Percentiles rank a stretch among this genome's conserved stretches.
These are phyloP conservation scores for Gautieria morchelliformis DNA, from an alignment of 768 basidiomycete species.

Conservation along the genomic window DNA sequence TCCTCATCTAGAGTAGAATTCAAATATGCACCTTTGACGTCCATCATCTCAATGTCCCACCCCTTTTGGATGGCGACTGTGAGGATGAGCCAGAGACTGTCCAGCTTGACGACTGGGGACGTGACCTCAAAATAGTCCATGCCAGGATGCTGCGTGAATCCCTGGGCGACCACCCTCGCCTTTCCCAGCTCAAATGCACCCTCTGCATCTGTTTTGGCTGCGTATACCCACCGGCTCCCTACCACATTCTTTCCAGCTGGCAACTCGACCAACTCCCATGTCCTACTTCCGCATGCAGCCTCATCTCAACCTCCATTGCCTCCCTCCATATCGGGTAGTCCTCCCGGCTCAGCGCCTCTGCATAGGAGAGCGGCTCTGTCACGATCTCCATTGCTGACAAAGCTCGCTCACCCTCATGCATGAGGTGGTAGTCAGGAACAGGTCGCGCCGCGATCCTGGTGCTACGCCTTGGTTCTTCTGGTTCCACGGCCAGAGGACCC, in stretches of 20 bases:
- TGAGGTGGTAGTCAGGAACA: no score
- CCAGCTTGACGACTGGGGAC: constrained; percentile 31
- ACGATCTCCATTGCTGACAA: neutral
- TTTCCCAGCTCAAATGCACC: constrained; percentile 16
- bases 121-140: constrained; percentile 26
- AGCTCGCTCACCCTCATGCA: neutral
- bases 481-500: no score
- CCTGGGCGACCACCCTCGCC: constrained; percentile 19
- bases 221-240: constrained; percentile 20
- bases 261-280: constrained; percentile 15
- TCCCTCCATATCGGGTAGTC: constrained; percentile 15
- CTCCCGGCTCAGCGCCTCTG: constrained; percentile 6
- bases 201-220: constrained; percentile 14
- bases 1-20: constrained; percentile 21
- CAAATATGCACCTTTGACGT: constrained; percentile 22
- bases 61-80: constrained; percentile 16
- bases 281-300: constrained; percentile 14
- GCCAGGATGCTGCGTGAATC: constrained; percentile 12
- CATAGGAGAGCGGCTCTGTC: constrained; percentile 6
- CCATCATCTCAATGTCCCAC: constrained; percentile 22
- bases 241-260: constrained; percentile 13
- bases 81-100: constrained; percentile 21
- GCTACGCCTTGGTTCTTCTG: no score
- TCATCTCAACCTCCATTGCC: constrained; percentile 18
- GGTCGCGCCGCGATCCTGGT: no score